These are phyloP conservation scores for Eimeria tenella DNA, from an alignment of 169 alveolate species.

Conservation along the genomic window DNA sequence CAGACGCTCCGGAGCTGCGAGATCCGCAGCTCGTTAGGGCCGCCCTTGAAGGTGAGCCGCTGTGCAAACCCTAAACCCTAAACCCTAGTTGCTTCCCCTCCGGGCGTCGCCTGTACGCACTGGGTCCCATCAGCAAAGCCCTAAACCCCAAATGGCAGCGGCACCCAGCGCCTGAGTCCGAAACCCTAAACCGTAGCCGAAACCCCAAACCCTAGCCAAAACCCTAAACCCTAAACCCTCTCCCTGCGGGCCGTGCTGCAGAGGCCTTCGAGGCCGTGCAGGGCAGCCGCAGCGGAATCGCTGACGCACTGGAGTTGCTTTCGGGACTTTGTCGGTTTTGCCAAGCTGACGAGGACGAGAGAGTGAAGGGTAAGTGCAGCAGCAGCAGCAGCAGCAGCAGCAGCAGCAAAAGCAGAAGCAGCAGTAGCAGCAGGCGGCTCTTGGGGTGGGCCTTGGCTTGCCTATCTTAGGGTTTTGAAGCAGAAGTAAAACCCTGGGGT, in stretches of 20 bases:
- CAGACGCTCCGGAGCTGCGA: not conserved
- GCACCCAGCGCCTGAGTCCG: not conserved
- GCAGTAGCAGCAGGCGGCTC: too few relatives aligned
- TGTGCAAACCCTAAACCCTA: too few relatives aligned
- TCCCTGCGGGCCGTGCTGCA: not conserved
- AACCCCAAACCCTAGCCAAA: not conserved
- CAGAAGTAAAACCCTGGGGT: not conserved
- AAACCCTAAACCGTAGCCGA: not conserved
- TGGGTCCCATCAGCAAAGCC: too few relatives aligned
- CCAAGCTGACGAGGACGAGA: not conserved
- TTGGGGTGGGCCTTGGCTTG: too few relatives aligned
- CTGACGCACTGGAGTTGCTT: not conserved
- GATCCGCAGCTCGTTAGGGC: not conserved
- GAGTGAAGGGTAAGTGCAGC: constrained; percentile 1
- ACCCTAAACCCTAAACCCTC: not conserved
- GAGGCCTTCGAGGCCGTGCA: constrained; percentile 20
- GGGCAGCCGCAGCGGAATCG: not conserved
- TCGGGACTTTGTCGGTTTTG: not conserved
- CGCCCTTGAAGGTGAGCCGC: not conserved
- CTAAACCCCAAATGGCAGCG: too few relatives aligned
- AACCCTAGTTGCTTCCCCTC: too few relatives aligned
- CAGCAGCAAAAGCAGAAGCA: too few relatives aligned
- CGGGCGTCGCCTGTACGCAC: too few relatives aligned
- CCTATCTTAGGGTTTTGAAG: not conserved
- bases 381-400: not conserved